Evolutionary conservation across 177 flowering plant genomes (phyloP).

Genomic region (Vitis hybrid): DNA sequence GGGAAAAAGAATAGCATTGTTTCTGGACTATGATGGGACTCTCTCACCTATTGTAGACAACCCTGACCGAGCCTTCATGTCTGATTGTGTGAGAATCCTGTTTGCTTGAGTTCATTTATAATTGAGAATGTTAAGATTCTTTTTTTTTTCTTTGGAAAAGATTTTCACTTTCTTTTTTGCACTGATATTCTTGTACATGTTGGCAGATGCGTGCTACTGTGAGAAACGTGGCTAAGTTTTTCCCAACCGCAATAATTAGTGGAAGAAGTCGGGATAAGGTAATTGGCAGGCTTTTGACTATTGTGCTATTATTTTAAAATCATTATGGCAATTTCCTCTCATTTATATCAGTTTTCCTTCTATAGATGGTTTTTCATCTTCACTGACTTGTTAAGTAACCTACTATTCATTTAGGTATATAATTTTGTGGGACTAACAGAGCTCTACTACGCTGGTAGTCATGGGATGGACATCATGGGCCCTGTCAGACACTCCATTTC

Average conservation of each 20-base stretch:
- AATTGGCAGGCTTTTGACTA: neutral
- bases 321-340: neutral
- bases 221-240: slow-evolving; percentile 44
- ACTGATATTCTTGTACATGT: neutral
- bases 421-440: slow-evolving; percentile 68
- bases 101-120: neutral
- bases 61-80: slow-evolving; percentile 80
- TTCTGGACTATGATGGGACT: slow-evolving; percentile 83
- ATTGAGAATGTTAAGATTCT: neutral
- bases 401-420: slow-evolving; percentile 36
- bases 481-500: slow-evolving; percentile 35
- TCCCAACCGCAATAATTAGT: slow-evolving; percentile 75
- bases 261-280: slow-evolving; percentile 77
- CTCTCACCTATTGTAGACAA: slow-evolving; percentile 80
- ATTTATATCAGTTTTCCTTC: neutral
- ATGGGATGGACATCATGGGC: slow-evolving; percentile 83
- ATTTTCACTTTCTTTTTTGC: neutral
- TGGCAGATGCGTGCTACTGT: slow-evolving; percentile 61
- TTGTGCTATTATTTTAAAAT: neutral
- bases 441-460: slow-evolving; percentile 87
- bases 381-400: neutral
- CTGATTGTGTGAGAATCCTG: slow-evolving; percentile 43
- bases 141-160: neutral
- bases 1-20: slow-evolving; percentile 64
- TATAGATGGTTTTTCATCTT: neutral